Evolutionary conservation across 2,329 filamentous ascomycete genomes (phyloP).

Genomic region (Ciborinia camelliae): DNA sequence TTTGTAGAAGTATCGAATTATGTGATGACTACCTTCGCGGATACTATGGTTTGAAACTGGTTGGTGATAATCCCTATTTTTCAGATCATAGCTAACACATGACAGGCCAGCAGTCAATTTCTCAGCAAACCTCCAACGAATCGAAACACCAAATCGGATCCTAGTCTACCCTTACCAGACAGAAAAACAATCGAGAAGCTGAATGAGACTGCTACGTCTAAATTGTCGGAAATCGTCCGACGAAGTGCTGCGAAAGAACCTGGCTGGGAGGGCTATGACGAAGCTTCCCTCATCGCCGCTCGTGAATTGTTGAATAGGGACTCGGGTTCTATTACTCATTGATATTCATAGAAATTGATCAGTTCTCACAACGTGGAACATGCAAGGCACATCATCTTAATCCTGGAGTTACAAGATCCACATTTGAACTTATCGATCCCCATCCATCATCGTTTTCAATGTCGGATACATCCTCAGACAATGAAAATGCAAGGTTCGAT

Average conservation of each 20-base stretch:
- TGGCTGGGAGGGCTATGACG: constrained; percentile 70
- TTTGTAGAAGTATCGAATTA: constrained; percentile 86
- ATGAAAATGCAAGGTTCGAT: constrained; percentile 14
- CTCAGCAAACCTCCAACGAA: constrained; percentile 45
- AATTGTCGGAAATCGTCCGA: constrained; percentile 73
- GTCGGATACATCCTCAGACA: neutral
- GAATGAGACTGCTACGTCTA: constrained; percentile 68
- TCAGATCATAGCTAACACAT: constrained; percentile 24
- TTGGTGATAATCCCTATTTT: constrained; percentile 41
- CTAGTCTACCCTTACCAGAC: constrained; percentile 50
- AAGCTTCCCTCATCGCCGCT: constrained; percentile 68
- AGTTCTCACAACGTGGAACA: constrained; percentile 17
- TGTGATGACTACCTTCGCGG: constrained; percentile 91
- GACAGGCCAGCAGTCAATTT: constrained; percentile 39
- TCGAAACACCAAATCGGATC: constrained; percentile 47
- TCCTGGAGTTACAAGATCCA: constrained; percentile 23
- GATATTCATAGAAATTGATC: constrained; percentile 22
- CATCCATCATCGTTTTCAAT: neutral
- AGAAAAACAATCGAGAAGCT: constrained; percentile 61
- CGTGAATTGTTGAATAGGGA: constrained; percentile 46
- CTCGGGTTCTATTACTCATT: constrained; percentile 32
- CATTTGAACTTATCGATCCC: constrained; percentile 14
- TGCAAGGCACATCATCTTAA: constrained; percentile 26
- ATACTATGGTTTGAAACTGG: constrained; percentile 85
- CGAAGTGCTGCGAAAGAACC: constrained; percentile 56